Conservation (phyloP, 495 filamentous ascomycete genomes). For the Daldinia bambusicola region DNA sequence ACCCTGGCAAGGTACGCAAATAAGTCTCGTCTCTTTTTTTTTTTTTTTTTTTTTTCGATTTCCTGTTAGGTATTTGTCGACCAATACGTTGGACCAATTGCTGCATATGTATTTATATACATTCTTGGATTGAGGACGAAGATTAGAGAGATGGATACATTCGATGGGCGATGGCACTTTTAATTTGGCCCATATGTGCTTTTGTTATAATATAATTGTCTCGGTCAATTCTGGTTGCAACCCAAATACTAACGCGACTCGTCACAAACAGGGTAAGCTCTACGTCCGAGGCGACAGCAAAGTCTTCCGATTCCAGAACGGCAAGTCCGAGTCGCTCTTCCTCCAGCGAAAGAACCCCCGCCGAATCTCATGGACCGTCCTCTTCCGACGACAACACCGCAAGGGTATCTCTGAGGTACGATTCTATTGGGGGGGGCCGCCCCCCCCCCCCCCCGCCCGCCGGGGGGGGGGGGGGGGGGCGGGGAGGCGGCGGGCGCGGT, state of each 20-base stretch:
- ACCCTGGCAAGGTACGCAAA: constrained; percentile 97
- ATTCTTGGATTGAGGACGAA: too few relatives aligned
- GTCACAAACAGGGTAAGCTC: constrained; percentile 82
- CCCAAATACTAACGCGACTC: constrained; percentile 32
- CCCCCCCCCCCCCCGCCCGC: too few relatives aligned
- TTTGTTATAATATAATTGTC: too few relatives aligned
- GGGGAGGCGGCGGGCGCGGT: too few relatives aligned
- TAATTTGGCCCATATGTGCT: too few relatives aligned
- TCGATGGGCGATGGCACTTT: too few relatives aligned
- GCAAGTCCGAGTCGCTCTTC: constrained; percentile 99
- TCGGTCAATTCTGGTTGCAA: too few relatives aligned
- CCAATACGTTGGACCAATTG: neutral
- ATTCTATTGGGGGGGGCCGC: too few relatives aligned
- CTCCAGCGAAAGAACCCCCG: constrained; percentile 99
- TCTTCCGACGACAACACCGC: constrained; percentile 98
- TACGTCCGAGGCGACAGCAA: constrained; percentile 99
- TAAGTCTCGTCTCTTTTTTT: too few relatives aligned
- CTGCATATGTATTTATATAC: neutral
- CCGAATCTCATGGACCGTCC: constrained; percentile 97
- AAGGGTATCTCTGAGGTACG: constrained; percentile 99
- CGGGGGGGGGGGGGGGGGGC: too few relatives aligned
- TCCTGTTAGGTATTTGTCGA: constrained; percentile 4
- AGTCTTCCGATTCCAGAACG: constrained; percentile 99
- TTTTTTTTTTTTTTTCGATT: too few relatives aligned
- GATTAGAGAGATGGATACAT: too few relatives aligned